Evolutionary conservation across 2,329 filamentous ascomycete species (phyloP).

Genomic region (Falciphora oryzae): DNA sequence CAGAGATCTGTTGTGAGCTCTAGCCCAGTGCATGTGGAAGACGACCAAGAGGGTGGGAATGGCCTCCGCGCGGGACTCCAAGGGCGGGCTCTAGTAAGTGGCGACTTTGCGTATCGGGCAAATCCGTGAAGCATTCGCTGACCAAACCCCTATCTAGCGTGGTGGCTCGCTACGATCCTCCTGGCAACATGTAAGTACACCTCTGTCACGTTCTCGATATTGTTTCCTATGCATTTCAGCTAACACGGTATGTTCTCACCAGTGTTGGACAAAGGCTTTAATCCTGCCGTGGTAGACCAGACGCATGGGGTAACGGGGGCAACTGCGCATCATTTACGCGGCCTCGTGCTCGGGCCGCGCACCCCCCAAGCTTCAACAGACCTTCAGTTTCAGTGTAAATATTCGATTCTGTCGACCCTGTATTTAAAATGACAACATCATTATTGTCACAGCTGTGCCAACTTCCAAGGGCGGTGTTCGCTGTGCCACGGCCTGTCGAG

Average conservation of each 20-base stretch:
- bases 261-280: neutral
- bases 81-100: conserved; percentile 22
- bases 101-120: no score
- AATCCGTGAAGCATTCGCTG: neutral
- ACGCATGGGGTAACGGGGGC: neutral
- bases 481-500: no score
- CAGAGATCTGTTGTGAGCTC: conserved; percentile 7
- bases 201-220: neutral
- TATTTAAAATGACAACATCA: neutral
- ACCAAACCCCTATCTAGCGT: conserved; percentile 12
- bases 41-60: conserved; percentile 27
- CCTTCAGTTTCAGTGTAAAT: neutral
- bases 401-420: neutral
- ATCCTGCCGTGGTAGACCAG: no score
- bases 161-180: conserved; percentile 27
- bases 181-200: conserved; percentile 25
- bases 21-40: conserved; percentile 26
- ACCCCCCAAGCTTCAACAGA: neutral
- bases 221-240: no score
- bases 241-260: neutral
- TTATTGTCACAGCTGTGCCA: no score
- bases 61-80: conserved; percentile 20
- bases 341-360: neutral
- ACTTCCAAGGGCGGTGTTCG: no score
- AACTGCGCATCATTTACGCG: neutral